Percentiles rank a stretch among this genome's conserved stretches.
Evolutionary conservation across 345 rosid species (phyloP).

Genomic region (Clausena lansium): DNA sequence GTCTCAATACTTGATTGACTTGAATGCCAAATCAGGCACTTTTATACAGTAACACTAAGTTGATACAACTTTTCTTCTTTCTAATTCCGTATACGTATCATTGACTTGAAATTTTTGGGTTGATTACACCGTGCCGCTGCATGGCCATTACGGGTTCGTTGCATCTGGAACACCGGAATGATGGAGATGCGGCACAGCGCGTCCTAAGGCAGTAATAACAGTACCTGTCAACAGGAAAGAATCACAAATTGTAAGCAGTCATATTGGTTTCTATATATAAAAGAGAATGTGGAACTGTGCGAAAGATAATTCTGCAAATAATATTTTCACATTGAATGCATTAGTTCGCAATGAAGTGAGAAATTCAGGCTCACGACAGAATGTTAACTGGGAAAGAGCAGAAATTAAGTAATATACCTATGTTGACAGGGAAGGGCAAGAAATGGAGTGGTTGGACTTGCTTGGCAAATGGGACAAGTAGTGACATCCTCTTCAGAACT

Average conservation of each 20-base stretch:
- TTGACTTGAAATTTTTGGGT: constrained; percentile 17
- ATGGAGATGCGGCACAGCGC: constrained; percentile 72
- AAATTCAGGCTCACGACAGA: background rate
- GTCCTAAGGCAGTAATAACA: constrained; percentile 92
- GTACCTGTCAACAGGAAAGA: constrained; percentile 58
- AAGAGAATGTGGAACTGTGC: constrained; percentile 9
- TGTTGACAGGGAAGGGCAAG: constrained; percentile 92
- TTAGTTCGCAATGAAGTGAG: background rate
- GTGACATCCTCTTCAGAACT: constrained; percentile 52
- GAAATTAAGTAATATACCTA: constrained; percentile 46
- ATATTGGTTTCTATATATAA: background rate
- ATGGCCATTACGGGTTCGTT: constrained; percentile 76
- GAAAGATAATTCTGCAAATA: background rate
- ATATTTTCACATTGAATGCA: background rate
- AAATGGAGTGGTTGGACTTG: constrained; percentile 78
- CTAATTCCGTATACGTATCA: background rate
- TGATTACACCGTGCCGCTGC: constrained; percentile 59
- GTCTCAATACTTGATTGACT: background rate
- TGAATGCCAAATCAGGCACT: constrained; percentile 12
- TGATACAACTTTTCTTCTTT: background rate
- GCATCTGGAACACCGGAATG: constrained; percentile 77
- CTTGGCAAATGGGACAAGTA: constrained; percentile 79
- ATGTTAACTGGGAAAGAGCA: background rate
- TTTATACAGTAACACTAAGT: constrained; percentile 3
- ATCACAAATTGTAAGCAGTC: background rate